These are phyloP conservation scores for Mariannaea elegans DNA, from an alignment of 2,329 filamentous ascomycete species.

Conservation along the genomic window DNA sequence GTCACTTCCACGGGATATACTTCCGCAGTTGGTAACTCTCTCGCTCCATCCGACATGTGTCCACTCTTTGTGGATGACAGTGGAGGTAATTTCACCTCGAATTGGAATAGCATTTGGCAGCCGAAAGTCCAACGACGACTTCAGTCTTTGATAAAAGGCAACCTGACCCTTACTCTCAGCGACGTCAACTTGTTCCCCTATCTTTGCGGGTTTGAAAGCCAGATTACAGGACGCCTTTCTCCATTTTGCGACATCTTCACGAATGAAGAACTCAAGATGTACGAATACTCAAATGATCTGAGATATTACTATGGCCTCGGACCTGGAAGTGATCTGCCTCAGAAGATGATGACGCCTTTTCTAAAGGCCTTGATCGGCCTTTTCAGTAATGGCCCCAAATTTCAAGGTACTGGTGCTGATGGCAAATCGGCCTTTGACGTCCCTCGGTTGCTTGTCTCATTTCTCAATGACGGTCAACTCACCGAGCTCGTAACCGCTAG, in stretches of 20 bases:
- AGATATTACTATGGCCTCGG: conserved; percentile 74
- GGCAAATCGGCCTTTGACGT: conserved; percentile 55
- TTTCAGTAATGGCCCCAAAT: conserved; percentile 61
- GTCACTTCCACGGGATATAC: conserved; percentile 64
- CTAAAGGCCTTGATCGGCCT: conserved; percentile 62
- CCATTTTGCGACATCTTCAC: conserved; percentile 72
- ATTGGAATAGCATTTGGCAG: conserved; percentile 61
- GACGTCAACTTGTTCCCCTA: conserved; percentile 70
- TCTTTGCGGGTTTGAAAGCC: conserved; percentile 76
- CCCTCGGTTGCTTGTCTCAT: conserved; percentile 67
- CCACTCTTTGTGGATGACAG: conserved; percentile 65
- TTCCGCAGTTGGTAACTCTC: conserved; percentile 65
- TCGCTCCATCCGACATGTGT: conserved; percentile 70
- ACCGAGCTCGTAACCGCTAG: conserved; percentile 67
- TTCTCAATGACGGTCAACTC: conserved; percentile 73
- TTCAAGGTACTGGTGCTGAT: conserved; percentile 56
- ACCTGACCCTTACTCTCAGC: conserved; percentile 52
- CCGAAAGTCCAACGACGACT: conserved; percentile 46
- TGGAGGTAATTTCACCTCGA: conserved; percentile 52
- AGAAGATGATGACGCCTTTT: conserved; percentile 69
- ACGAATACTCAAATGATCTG: conserved; percentile 74
- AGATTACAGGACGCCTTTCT: conserved; percentile 69
- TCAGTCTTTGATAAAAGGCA: conserved; percentile 55
- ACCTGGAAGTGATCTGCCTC: conserved; percentile 61
- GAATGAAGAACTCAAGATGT: conserved; percentile 67